Conservation (phyloP, 2,329 filamentous ascomycete species). For the Exophiala sp. region DNA sequence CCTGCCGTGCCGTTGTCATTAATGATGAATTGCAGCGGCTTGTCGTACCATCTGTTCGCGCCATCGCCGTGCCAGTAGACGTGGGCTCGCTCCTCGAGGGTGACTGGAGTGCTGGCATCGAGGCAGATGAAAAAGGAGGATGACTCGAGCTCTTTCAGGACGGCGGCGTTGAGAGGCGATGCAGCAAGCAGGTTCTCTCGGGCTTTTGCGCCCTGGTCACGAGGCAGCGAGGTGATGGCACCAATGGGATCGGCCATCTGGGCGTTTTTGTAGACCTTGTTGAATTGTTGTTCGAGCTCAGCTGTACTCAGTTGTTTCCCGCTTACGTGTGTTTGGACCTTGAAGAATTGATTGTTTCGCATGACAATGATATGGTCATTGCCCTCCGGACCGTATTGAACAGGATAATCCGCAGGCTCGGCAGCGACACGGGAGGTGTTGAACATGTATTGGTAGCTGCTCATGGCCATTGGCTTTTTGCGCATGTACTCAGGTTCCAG, state of each 20-base stretch:
- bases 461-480: slow-evolving; percentile 95
- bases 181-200: slow-evolving; percentile 71
- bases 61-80: slow-evolving; percentile 99
- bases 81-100: slow-evolving; percentile 89
- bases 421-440: slow-evolving; percentile 84
- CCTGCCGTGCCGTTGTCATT: slow-evolving; percentile 97
- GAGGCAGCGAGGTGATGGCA: slow-evolving; percentile 83
- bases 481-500: slow-evolving; percentile 99
- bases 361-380: slow-evolving; percentile 87
- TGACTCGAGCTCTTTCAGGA: slow-evolving; percentile 78
- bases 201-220: slow-evolving; percentile 86
- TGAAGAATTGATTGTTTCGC: slow-evolving; percentile 97
- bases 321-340: slow-evolving; percentile 74
- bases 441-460: slow-evolving; percentile 99
- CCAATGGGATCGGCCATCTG: slow-evolving; percentile 73
- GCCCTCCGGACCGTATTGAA: slow-evolving; percentile 71
- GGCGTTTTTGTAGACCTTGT: slow-evolving; percentile 74
- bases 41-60: slow-evolving; percentile 94
- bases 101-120: slow-evolving; percentile 86
- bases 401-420: slow-evolving; percentile 73
- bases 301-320: slow-evolving; percentile 82
- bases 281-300: slow-evolving; percentile 88
- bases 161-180: slow-evolving; percentile 72
- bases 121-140: slow-evolving; percentile 89
- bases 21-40: slow-evolving; percentile 95